Base-by-base conservation (phyloP, 108 stramenopile species). In the Nitzschia sp. region DNA sequence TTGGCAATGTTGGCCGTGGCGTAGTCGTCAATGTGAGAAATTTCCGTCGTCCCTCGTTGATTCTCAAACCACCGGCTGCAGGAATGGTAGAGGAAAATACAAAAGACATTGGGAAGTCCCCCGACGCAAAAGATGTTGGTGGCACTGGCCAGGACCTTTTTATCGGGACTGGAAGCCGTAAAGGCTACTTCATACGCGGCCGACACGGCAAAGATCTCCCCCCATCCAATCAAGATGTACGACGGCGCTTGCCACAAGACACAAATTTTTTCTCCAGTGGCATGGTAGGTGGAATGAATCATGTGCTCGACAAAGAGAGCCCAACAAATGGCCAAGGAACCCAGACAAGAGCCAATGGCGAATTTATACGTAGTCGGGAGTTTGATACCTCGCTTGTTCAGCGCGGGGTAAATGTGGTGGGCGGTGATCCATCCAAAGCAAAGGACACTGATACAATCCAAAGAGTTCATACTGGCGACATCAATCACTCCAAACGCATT, bases 171-270 rank as follows among this genome's bases (percentile, higher is more conserved):
- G 16, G 88, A 73, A 19, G 88, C 87, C 11, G 86, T 86, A 63
- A 94, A 94, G 31, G 93, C 90, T 26, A 91, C 82, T 65, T 94
- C 63, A 61, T 91, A 94, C 36, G 93, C 93, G 6, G 88, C 81
- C 34, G 86, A 88, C 0, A 91, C 84, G 26, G 89, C 84, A 77
- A 94, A 94, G 34, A 94, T 94, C 60, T 94, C 93, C 17, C 93
- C 93, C 58, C 69, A 73, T 4, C 93, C 93, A 76, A 94, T 89
- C 45, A 94, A 73, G 57, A 90, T 75, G 60, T 91, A 94, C 27
- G 86, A 66, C 35, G 81, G 78, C 13, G 84, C 72, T 63, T 94
- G 93, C 93, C 93, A 94, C 29, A 87, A 57, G 31, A 94, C 80
- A 60, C 73, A 88, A 9, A 94, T 67, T 53, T 75, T 58, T 64